These are phyloP conservation scores for Phytophthora vignae DNA, from an alignment of 352 stramenopile genomes.

Conservation along the genomic window DNA sequence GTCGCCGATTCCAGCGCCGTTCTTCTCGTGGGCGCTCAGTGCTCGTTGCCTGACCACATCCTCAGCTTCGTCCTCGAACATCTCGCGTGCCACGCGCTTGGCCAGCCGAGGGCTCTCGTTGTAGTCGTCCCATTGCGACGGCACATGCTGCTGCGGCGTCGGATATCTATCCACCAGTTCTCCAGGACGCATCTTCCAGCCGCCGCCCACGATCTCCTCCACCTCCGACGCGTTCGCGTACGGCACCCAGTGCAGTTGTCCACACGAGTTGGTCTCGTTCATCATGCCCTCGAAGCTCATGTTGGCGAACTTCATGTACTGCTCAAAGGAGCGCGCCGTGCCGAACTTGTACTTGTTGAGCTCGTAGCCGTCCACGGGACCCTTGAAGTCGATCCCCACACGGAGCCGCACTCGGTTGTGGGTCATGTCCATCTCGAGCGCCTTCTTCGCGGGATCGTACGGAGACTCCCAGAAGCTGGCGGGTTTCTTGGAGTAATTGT, in stretches of 20 bases:
- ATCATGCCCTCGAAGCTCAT: slow-evolving; percentile 53
- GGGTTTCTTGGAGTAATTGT: slow-evolving; percentile 74
- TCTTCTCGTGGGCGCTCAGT: slow-evolving; percentile 38
- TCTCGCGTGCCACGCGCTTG: slow-evolving; percentile 20
- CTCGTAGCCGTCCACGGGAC: slow-evolving; percentile 55
- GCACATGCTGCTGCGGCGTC: slow-evolving; percentile 19
- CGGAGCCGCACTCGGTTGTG: slow-evolving; percentile 61
- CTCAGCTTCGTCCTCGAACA: slow-evolving; percentile 24
- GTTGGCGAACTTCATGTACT: slow-evolving; percentile 65
- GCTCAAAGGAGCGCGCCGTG: slow-evolving; percentile 50
- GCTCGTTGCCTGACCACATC: slow-evolving; percentile 13
- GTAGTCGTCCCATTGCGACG: slow-evolving; percentile 16
- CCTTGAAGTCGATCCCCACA: slow-evolving; percentile 58
- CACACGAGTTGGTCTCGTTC: slow-evolving; percentile 62
- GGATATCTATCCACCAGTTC: slow-evolving; percentile 6
- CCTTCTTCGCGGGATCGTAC: slow-evolving; percentile 44
- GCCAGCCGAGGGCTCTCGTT: not conserved
- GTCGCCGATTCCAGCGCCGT: slow-evolving; percentile 39
- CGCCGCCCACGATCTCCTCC: slow-evolving; percentile 51
- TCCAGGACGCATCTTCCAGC: slow-evolving; percentile 44
- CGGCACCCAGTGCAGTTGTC: slow-evolving; percentile 68
- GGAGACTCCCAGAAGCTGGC: slow-evolving; percentile 58
- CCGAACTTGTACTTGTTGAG: slow-evolving; percentile 62
- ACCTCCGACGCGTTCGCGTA: slow-evolving; percentile 53
- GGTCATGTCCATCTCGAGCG: slow-evolving; percentile 53